phyloP scores from a whole-genome alignment of 192 early-diverging fungal species.

The Entomortierella lignicola region DNA sequence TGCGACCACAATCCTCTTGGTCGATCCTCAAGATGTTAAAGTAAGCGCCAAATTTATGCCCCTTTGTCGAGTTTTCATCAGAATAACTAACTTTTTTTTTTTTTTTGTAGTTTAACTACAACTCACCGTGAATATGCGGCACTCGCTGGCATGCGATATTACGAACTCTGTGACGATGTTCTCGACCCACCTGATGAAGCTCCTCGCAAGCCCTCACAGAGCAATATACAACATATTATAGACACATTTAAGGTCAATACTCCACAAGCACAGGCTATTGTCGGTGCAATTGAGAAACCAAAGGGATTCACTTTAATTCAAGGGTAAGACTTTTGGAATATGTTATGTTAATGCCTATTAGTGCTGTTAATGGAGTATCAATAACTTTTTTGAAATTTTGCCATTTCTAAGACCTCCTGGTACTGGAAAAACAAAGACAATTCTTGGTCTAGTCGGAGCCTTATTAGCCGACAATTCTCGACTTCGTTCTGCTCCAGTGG shows the following conservation, averaged over 20 bases:
- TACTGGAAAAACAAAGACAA: constrained; percentile 84
- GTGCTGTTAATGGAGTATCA: too few relatives aligned
- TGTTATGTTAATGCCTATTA: too few relatives aligned
- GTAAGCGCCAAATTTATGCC: constrained; percentile 21
- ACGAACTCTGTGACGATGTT: constrained; percentile 72
- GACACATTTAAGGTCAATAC: constrained; percentile 84
- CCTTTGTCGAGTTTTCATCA: background rate
- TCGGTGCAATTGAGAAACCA: constrained; percentile 67
- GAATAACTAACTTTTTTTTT: constrained; percentile 12
- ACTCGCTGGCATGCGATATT: constrained; percentile 71
- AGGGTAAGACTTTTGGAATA: constrained; percentile 56
- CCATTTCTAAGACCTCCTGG: constrained; percentile 62
- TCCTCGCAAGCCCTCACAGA: constrained; percentile 34
- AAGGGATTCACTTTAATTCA: constrained; percentile 92
- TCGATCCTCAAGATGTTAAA: constrained; percentile 55
- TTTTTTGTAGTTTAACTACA: constrained; percentile 71
- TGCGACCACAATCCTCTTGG: constrained; percentile 59
- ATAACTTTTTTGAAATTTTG: too few relatives aligned
- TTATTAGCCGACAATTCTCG: constrained; percentile 59
- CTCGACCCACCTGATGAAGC: constrained; percentile 61
- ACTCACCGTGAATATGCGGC: constrained; percentile 86
- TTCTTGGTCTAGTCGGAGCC: constrained; percentile 83
- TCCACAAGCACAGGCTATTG: constrained; percentile 91
- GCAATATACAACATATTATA: constrained; percentile 61
- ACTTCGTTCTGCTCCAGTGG: constrained; percentile 3